Conservation (phyloP, 2,329 filamentous ascomycete genomes). For the Bimuria novae-zelandiae region DNA sequence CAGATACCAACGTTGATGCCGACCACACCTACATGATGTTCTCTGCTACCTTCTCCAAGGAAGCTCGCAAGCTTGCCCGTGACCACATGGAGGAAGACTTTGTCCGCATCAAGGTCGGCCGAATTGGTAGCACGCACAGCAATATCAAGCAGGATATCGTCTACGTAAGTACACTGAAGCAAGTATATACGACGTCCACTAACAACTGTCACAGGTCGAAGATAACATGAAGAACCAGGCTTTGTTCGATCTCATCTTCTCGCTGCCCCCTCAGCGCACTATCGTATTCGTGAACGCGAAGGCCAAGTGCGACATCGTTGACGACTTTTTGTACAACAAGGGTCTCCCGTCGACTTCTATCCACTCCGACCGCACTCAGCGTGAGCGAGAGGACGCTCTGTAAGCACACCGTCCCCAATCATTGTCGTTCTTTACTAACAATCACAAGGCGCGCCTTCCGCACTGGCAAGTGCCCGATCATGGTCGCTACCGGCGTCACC, state of each 20-base stretch:
- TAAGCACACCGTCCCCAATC: constrained; percentile 46
- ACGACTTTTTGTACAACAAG: constrained; percentile 84
- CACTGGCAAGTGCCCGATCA: constrained; percentile 71
- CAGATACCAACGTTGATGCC: constrained; percentile 74
- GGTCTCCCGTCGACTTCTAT: constrained; percentile 84
- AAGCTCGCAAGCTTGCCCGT: constrained; percentile 74
- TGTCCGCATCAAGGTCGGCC: constrained; percentile 82
- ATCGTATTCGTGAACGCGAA: constrained; percentile 91
- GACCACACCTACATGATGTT: constrained; percentile 80
- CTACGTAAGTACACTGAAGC: constrained; percentile 52
- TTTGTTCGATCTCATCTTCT: constrained; percentile 72
- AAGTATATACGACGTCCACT: neutral
- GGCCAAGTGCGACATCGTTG: constrained; percentile 76
- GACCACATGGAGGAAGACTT: constrained; percentile 75
- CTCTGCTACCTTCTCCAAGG: constrained; percentile 90
- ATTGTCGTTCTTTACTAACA: constrained; percentile 7
- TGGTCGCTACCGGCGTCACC: constrained; percentile 84
- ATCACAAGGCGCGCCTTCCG: constrained; percentile 71
- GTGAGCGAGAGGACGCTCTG: constrained; percentile 90
- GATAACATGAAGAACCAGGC: constrained; percentile 69
- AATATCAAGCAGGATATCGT: constrained; percentile 83
- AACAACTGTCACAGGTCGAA: constrained; percentile 46
- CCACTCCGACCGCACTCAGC: constrained; percentile 83
- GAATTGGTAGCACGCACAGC: constrained; percentile 77
- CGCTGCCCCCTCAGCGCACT: constrained; percentile 73